Base-by-base conservation (phyloP, 352 stramenopile genomes). In the Pythium oligandrum region DNA sequence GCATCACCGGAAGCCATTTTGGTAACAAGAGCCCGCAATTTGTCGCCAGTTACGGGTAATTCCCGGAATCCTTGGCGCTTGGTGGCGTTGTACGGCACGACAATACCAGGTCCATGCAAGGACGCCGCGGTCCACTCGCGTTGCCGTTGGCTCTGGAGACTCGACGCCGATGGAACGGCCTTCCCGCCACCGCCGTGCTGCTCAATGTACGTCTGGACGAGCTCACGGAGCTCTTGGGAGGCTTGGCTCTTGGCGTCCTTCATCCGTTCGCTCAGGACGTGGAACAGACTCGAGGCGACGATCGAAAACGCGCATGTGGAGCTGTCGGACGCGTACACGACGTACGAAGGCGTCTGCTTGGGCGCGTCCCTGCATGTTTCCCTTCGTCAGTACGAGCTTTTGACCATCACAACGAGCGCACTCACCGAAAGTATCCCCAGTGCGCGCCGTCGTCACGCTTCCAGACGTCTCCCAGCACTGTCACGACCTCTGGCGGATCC, bases 1-100 rank as follows among this genome's bases (percentile, higher is more conserved):
- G 33, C 61, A 26, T 54, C 51, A 10, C 53, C 48, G 4, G 59
- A 57, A 8, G 48, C 7, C 31, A 81, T 40, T 48, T 68, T 52
- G 6, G 48, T 35, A 4, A 88, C 38, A 30, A 88, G 44, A 2
- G 59, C 48, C 34, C 57, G 59, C 5, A 88, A 62, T 26, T 66
- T 45, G 26, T 61, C 47, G 31, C 71, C 63, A 2, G 56, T 60
- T 6, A 70, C 64, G 5, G 78, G 75, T 0, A 88, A 56, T 37
- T 86, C 75, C 7, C 78, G 78, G 44, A 71, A 86, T 2, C 78
- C 78, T 0, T 66, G 71, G 6, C 67, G 59, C n/a, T 68, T 82
- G 54, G 76, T 88, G 4, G 57, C 45, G 40, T 86, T 56, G 35
- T 70, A 65, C 3, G 71, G 66, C 9, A 86, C 75, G 6, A 75